Percentiles rank a stretch among this genome's conserved stretches.
Evolutionary conservation across 2,329 filamentous ascomycete genomes (phyloP).

Genomic region (Apiospora arundinis): DNA sequence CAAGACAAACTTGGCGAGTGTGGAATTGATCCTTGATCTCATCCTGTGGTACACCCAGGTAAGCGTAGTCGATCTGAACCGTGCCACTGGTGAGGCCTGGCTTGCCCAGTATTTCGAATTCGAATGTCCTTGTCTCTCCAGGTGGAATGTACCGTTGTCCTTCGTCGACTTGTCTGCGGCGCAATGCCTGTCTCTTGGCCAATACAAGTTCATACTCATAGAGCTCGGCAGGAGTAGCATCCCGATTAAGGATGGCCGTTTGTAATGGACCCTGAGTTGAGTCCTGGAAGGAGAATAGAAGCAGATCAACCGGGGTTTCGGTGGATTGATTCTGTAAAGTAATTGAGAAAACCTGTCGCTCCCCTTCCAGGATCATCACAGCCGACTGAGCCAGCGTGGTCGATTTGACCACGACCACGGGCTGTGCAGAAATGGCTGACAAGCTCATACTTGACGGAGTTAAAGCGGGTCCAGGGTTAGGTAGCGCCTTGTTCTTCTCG

Average conservation of each 20-base stretch:
- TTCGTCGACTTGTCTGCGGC: constrained; percentile 57
- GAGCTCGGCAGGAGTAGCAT: constrained; percentile 77
- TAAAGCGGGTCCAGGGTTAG: constrained; percentile 48
- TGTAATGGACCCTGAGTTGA: constrained; percentile 82
- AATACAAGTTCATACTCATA: constrained; percentile 87
- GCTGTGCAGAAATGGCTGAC: constrained; percentile 81
- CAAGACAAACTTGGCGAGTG: constrained; percentile 81
- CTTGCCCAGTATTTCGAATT: constrained; percentile 85
- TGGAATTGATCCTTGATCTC: constrained; percentile 78
- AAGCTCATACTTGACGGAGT: constrained; percentile 64
- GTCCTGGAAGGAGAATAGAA: constrained; percentile 89
- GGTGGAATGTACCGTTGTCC: constrained; percentile 68
- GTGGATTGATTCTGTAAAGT: constrained; percentile 79
- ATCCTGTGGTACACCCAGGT: constrained; percentile 73
- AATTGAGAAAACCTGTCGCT: constrained; percentile 77
- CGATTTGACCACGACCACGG: constrained; percentile 75
- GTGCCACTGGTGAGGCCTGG: constrained; percentile 80
- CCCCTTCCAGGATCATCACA: constrained; percentile 92
- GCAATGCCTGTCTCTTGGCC: constrained; percentile 73
- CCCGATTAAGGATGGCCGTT: constrained; percentile 75
- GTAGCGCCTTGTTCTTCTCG: constrained; percentile 49
- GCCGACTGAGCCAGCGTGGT: constrained; percentile 83
- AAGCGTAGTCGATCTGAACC: constrained; percentile 86
- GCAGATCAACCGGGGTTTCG: constrained; percentile 77
- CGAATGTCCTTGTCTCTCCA: constrained; percentile 72